Conservation (phyloP, 805 yeast species). For the Saccharomycopsis fibuligera region DNA sequence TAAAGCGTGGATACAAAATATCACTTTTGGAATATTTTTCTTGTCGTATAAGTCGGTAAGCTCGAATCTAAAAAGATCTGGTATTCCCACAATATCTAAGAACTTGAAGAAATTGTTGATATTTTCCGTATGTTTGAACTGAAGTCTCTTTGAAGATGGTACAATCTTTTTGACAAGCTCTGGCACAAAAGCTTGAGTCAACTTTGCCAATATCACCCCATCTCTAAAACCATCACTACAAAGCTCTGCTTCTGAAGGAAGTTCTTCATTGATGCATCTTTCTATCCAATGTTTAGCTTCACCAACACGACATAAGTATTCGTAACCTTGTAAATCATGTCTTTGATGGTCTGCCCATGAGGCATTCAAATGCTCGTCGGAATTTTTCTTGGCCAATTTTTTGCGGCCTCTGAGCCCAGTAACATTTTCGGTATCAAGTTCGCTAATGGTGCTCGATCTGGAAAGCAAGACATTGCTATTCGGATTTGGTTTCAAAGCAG, state of each 20-base stretch:
- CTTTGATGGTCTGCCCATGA: conserved; percentile 18
- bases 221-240: conserved; percentile 62
- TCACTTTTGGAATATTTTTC: conserved; percentile 87
- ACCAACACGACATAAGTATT: conserved; percentile 70
- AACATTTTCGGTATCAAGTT: not conserved
- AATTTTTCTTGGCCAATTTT: conserved; percentile 11
- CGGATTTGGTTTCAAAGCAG: not conserved
- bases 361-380: conserved; percentile 12
- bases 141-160: conserved; percentile 56
- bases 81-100: conserved; percentile 64
- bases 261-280: conserved; percentile 46
- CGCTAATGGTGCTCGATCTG: not conserved
- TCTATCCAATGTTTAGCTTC: conserved; percentile 84
- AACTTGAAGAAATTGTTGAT: conserved; percentile 76
- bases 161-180: conserved; percentile 47
- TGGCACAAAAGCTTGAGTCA: conserved; percentile 69
- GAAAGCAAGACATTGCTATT: not conserved
- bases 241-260: conserved; percentile 52
- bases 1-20: conserved; percentile 87
- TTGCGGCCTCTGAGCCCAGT: conserved; percentile 13
- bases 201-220: conserved; percentile 79
- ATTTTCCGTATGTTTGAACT: conserved; percentile 89
- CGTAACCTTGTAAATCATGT: conserved; percentile 43
- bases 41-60: conserved; percentile 89
- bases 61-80: conserved; percentile 85